Conservation (phyloP, 2,329 filamentous ascomycete species). For the Curvularia spicifera region DNA sequence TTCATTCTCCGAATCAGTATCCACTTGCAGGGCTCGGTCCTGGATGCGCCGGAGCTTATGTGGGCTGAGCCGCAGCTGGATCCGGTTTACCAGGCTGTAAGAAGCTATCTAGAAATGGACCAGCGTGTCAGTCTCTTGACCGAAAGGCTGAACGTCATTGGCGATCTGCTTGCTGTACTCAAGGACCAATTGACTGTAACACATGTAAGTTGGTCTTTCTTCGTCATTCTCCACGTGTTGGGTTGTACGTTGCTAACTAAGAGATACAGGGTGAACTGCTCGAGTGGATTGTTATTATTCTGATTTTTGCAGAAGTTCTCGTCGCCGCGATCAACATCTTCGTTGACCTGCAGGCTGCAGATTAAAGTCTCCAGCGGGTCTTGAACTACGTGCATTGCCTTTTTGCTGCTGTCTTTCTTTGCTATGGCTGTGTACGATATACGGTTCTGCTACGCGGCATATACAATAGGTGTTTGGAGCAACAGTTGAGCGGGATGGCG, state of each 20-base stretch:
- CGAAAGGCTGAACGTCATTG: conserved; percentile 90
- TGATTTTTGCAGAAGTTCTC: conserved; percentile 94
- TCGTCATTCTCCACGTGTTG: background rate
- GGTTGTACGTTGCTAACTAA: conserved; percentile 14
- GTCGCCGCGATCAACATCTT: conserved; percentile 94
- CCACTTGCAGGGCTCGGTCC: conserved; percentile 93
- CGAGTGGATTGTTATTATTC: conserved; percentile 77
- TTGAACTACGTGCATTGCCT: conserved; percentile 26
- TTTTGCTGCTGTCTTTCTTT: background rate
- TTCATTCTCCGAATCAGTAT: conserved; percentile 98
- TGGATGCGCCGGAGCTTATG: conserved; percentile 96
- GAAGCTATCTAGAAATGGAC: conserved; percentile 97
- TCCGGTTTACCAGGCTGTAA: conserved; percentile 92
- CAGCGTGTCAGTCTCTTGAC: conserved; percentile 89
- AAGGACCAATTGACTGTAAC: conserved; percentile 96
- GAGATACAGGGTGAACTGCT: conserved; percentile 53
- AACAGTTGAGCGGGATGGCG: conserved; percentile 8
- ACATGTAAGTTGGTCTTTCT: conserved; percentile 40
- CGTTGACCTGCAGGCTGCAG: conserved; percentile 83
- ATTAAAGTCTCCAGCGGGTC: conserved; percentile 43
- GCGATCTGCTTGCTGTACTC: conserved; percentile 86
- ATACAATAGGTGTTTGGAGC: conserved; percentile 4
- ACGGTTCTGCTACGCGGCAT: conserved; percentile 6
- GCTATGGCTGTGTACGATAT: conserved; percentile 25
- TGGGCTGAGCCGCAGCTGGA: conserved; percentile 98